These are phyloP conservation scores for Boletus reticulatus DNA, from an alignment of 768 basidiomycete species.

Conservation along the genomic window DNA sequence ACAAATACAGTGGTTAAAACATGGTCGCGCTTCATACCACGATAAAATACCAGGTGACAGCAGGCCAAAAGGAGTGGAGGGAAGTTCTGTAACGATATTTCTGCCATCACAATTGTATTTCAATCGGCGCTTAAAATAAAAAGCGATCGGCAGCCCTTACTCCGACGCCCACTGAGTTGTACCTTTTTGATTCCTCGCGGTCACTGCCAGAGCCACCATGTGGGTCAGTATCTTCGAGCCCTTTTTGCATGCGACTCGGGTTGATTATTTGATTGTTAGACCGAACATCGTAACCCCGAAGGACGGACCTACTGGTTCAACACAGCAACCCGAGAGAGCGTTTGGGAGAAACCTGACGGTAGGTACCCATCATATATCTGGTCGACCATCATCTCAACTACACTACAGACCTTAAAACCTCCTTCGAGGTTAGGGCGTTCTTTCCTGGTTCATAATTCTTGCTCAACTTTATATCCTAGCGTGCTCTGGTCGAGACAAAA, in stretches of 20 bases:
- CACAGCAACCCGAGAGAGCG: conserved; percentile 81
- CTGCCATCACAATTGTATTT: conserved; percentile 4
- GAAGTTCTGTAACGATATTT: no score
- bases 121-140: conserved; percentile 22
- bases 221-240: conserved; percentile 27
- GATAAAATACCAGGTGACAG: background rate
- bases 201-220: conserved; percentile 18
- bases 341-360: conserved; percentile 99
- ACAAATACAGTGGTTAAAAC: conserved; percentile 25
- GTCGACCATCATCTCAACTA: conserved; percentile 3
- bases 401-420: conserved; percentile 75
- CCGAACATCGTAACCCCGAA: conserved; percentile 92
- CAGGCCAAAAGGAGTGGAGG: background rate
- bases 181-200: background rate
- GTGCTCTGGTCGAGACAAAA: conserved; percentile 82
- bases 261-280: conserved; percentile 43
- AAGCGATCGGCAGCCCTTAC: background rate
- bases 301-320: conserved; percentile 99
- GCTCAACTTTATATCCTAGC: conserved; percentile 41
- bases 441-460: background rate
- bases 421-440: conserved; percentile 69
- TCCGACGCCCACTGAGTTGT: no score
- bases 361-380: conserved; percentile 20
- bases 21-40: background rate
- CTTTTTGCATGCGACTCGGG: background rate